Evolutionary conservation across 331 rosid genomes (phyloP).

Genomic region (Malus hybrid): DNA sequence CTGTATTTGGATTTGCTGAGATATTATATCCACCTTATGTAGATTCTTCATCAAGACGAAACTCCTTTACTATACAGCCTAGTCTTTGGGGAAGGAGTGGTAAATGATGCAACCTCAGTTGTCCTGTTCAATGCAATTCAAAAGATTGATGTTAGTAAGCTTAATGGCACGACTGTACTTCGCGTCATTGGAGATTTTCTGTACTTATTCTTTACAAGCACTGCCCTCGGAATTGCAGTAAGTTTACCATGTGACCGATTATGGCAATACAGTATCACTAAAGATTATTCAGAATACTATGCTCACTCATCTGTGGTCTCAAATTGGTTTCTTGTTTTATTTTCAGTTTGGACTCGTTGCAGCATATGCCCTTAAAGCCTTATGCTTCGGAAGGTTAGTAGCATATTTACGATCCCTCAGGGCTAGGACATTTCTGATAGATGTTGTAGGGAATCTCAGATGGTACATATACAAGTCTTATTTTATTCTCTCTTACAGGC

Average conservation of each 20-base stretch:
- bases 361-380: slow-evolving; percentile 62
- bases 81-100: slow-evolving; percentile 47
- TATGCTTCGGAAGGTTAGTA: slow-evolving; percentile 62
- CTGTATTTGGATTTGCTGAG: slow-evolving; percentile 3
- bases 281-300: neutral
- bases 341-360: slow-evolving; percentile 73
- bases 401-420: neutral
- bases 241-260: slow-evolving; percentile 17
- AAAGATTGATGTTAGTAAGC: slow-evolving; percentile 53
- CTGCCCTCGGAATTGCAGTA: slow-evolving; percentile 70
- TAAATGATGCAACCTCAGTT: slow-evolving; percentile 65
- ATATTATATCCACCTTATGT: slow-evolving; percentile 10
- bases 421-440: neutral
- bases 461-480: neutral
- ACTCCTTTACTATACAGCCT: slow-evolving; percentile 91
- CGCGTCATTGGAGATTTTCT: slow-evolving; percentile 56
- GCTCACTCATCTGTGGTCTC: neutral
- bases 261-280: neutral
- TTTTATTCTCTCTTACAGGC: slow-evolving; percentile 41
- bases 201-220: slow-evolving; percentile 73
- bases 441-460: neutral
- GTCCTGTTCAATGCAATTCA: slow-evolving; percentile 88
- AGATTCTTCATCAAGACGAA: slow-evolving; percentile 92
- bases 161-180: slow-evolving; percentile 17
- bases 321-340: neutral